Evolutionary conservation across 306 rosid genomes (phyloP).

Genomic region (Luffa aegyptiaca): DNA sequence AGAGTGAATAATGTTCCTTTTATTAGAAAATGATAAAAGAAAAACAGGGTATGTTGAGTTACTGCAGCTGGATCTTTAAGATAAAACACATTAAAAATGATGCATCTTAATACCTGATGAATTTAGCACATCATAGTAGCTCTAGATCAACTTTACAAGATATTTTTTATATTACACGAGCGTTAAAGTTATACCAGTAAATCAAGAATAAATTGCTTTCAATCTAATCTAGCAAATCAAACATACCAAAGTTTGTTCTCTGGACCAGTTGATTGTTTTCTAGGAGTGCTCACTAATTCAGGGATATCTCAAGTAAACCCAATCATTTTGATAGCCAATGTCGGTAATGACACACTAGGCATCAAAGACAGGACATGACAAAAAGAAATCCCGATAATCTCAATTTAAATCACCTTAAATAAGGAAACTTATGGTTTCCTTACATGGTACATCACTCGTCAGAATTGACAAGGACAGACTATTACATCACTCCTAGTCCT

Average conservation of each 20-base stretch:
- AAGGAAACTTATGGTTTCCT: background rate
- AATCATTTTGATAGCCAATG: background rate
- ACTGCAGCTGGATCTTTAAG: background rate
- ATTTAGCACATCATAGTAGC: background rate
- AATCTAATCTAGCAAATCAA: background rate
- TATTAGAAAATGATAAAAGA: background rate
- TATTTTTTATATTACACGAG: background rate
- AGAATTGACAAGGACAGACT: background rate
- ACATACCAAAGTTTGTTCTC: background rate
- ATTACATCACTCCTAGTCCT: background rate
- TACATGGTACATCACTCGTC: background rate
- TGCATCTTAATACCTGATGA: background rate
- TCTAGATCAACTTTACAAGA: background rate
- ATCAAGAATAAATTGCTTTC: background rate
- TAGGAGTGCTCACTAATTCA: background rate
- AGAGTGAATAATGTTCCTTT: background rate
- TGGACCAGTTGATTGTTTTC: background rate
- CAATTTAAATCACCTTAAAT: background rate
- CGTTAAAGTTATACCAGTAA: background rate
- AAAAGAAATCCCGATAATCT: background rate
- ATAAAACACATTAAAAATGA: background rate
- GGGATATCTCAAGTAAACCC: background rate
- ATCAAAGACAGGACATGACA: background rate
- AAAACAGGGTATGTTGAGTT: background rate
- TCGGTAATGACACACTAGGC: background rate